Evolutionary conservation across 2,329 filamentous ascomycete species (phyloP), one percentile per base, ranked within the genome.

Genomic region (Coniochaeta sp.): DNA sequence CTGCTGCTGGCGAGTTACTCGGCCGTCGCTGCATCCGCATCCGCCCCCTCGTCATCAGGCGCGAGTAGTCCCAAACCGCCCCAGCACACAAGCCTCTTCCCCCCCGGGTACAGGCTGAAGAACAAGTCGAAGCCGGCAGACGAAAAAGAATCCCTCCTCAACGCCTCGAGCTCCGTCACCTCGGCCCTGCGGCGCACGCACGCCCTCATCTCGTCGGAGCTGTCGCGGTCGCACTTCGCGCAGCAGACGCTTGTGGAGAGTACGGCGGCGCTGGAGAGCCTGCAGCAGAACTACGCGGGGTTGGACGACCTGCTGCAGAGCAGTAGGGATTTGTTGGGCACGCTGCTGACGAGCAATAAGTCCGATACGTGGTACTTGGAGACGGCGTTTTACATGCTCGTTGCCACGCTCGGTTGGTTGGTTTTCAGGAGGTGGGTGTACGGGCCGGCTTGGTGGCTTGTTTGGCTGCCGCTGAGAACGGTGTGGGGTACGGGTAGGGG

Each of bases 351-450:
- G 55, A 94, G 89, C 57, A 90, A 95, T 65, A 99, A 99, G 76
- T 94, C 87, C 58, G 94, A 99, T 65, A 96, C 91, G 2, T 99
- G 94, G 94, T 99, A 99, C 66, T 79, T 99, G 30, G 87, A 94
- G 69, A 95, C 89, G 32, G 83, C 91, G 2, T 84, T 97, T 58
- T 95, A 91, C 65, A 77, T 96, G 60, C 78, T 97, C 14, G 63
- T 87, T 20, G 80, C 72, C 6, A 96, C 91, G 1, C 83, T 91
- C 35, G 76, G 74, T 27, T 99, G 94, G 94, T 77, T 99, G 7
- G 65, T 96, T 6, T 96, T 95, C 63, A 77, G 94, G 26, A 76
- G 94, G 42, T 75, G 92, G 35, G 64, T 99, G 7, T 99, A 95
- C 71, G 92, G 94, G 0, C 94, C 94, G 1, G 69, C 89, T 52